phyloP scores from a whole-genome alignment of 2,329 filamentous ascomycete species.

The Fusarium agapanthi region DNA sequence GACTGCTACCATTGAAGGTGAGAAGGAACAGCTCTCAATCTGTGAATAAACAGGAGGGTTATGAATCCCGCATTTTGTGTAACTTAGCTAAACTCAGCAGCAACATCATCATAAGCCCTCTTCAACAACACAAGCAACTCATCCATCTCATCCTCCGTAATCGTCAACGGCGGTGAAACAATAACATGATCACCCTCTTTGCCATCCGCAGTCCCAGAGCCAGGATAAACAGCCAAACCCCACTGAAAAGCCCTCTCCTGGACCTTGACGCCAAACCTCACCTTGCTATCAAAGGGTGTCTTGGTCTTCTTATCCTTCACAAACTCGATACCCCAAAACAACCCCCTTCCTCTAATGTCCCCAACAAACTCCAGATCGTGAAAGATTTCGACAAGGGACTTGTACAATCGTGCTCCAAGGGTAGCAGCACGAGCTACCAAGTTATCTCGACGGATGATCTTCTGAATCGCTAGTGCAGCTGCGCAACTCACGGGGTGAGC shows the following conservation, averaged over 20 bases:
- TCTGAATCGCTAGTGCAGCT: slow-evolving; percentile 69
- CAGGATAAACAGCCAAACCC: slow-evolving; percentile 66
- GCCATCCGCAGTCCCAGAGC: slow-evolving; percentile 67
- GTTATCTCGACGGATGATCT: slow-evolving; percentile 64
- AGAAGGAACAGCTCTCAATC: too few species aligned
- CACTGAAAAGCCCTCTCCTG: slow-evolving; percentile 43
- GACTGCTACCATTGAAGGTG: too few species aligned
- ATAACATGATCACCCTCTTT: slow-evolving; percentile 73
- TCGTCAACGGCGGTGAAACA: slow-evolving; percentile 74
- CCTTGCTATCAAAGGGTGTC: slow-evolving; percentile 45
- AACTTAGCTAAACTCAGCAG: background rate
- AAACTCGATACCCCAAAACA: slow-evolving; percentile 60
- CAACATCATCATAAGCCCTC: slow-evolving; percentile 23
- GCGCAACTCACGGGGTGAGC: slow-evolving; percentile 67
- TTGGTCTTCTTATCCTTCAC: slow-evolving; percentile 51
- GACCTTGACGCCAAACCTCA: slow-evolving; percentile 41
- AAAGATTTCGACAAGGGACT: slow-evolving; percentile 54
- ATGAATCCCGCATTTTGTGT: too few species aligned
- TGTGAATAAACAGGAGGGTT: too few species aligned
- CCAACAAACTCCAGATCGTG: slow-evolving; percentile 61
- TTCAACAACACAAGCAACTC: slow-evolving; percentile 7
- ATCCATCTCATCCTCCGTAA: slow-evolving; percentile 50
- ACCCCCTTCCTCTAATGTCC: slow-evolving; percentile 66
- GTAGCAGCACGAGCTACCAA: slow-evolving; percentile 65
- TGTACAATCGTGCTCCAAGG: slow-evolving; percentile 61